Base-by-base conservation (phyloP, 331 rosid genomes). In the Malus hybrid region DNA sequence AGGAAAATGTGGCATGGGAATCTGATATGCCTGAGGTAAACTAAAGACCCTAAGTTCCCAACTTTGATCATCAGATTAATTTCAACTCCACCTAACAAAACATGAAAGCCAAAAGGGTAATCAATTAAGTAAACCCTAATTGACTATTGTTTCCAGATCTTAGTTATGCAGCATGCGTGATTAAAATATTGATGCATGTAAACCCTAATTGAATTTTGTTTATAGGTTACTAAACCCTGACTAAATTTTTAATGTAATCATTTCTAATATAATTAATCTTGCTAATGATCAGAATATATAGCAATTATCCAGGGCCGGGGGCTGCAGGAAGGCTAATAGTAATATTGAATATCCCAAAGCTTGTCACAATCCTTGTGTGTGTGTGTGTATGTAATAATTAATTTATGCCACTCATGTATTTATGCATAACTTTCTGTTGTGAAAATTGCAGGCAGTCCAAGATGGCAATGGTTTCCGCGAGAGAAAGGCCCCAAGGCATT, bases 381-480 rank as follows among this genome's bases (percentile, higher is more conserved):
- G 24, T 24, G 24, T 24, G 18, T 79, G 61, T 73, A 50, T 64
- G 44, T 72, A 22, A 20, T 31, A 7, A 48, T 78, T 65, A 74
- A 71, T 68, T 67, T 44, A 27, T 70, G 72, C 34, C 70, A 79
- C 75, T 81, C 75, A 72, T 81, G 71, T 24, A 24, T 24, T 24
- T 72, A 60, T 77, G 71, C 67, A 57, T 67, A 77, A 84, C 74
- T 69, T 84, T 61, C 48, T 83, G 67, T 55, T 77, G 72, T 74
- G 69, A 80, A 61, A 83, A 29, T 10, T 86, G 77, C 96, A 91
- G 98, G 88, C 44, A 52, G n/a, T 52, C 81, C 90, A 89, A 80
- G 90, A 86, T 66, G 88, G 79, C 67, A 82, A 85, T 74, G 84
- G 76, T 71, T 88, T 83, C 77, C 82, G 89, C 14, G 91, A 84